A percentile compares a stretch with the other conserved stretches of the same genome.
phyloP scores from a whole-genome alignment of 768 basidiomycete genomes.

The Leccinum broughii region DNA sequence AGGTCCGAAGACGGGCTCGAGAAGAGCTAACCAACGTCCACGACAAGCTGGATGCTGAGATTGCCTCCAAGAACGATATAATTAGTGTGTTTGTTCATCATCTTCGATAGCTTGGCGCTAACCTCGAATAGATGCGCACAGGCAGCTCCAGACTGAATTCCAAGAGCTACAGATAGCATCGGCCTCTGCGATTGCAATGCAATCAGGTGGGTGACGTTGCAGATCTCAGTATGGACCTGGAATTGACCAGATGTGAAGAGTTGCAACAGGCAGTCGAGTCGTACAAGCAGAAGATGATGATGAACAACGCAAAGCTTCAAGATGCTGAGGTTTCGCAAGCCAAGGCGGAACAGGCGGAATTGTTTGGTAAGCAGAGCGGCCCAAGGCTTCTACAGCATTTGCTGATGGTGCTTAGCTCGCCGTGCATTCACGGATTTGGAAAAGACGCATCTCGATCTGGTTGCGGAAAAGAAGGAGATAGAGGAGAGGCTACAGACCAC shows the following conservation, averaged over 20 bases:
- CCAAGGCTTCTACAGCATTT: neutral
- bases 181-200: slow-evolving; percentile 58
- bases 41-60: slow-evolving; percentile 55
- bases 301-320: slow-evolving; percentile 60
- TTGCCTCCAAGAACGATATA: slow-evolving; percentile 56
- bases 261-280: slow-evolving; percentile 62
- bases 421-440: slow-evolving; percentile 63
- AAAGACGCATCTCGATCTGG: slow-evolving; percentile 51
- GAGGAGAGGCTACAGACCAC: slow-evolving; percentile 50
- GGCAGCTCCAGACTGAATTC: slow-evolving; percentile 56
- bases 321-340: slow-evolving; percentile 67
- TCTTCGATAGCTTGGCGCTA: neutral
- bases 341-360: slow-evolving; percentile 64
- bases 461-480: slow-evolving; percentile 51
- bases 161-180: slow-evolving; percentile 65
- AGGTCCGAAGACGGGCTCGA: slow-evolving; percentile 59
- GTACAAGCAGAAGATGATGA: slow-evolving; percentile 62
- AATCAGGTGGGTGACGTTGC: slow-evolving; percentile 45
- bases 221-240: neutral
- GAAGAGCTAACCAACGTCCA: slow-evolving; percentile 58
- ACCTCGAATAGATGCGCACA: slow-evolving; percentile 49
- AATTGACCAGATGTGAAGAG: slow-evolving; percentile 39
- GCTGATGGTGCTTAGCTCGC: slow-evolving; percentile 44
- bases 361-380: slow-evolving; percentile 45
- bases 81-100: slow-evolving; percentile 43